phyloP scores from a whole-genome alignment of 495 filamentous ascomycete genomes.

The Letharia columbiana region DNA sequence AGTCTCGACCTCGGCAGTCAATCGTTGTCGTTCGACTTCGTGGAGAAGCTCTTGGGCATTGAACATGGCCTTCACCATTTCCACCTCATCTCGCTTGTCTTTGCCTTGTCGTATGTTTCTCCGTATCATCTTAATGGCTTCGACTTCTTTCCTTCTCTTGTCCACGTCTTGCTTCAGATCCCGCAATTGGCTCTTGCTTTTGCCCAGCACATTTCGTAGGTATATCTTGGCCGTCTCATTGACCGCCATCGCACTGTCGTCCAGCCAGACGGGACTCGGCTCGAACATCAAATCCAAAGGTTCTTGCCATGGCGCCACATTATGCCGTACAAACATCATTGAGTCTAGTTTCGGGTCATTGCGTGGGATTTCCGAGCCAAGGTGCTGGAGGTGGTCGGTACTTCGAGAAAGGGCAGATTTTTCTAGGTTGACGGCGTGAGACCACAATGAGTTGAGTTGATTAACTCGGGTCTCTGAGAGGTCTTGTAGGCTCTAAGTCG shows the following conservation, averaged over 20 bases:
- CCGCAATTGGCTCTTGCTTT: constrained; percentile 73
- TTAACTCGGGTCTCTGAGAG: constrained; percentile 78
- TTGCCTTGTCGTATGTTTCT: constrained; percentile 68
- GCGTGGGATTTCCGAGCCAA: constrained; percentile 72
- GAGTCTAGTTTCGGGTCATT: constrained; percentile 86
- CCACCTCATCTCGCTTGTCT: constrained; percentile 76
- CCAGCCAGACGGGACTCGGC: constrained; percentile 94
- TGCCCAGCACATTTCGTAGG: constrained; percentile 80
- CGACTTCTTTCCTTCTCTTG: constrained; percentile 73
- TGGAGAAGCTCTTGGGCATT: constrained; percentile 73
- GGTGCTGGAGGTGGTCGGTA: constrained; percentile 56
- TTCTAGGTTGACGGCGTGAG: constrained; percentile 69
- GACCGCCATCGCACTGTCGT: constrained; percentile 71
- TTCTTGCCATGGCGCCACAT: constrained; percentile 70
- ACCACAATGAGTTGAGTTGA: constrained; percentile 82
- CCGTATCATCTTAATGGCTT: constrained; percentile 59
- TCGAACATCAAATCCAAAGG: constrained; percentile 80
- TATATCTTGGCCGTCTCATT: constrained; percentile 84
- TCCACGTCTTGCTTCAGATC: constrained; percentile 76
- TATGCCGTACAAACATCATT: constrained; percentile 95
- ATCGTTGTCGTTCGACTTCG: constrained; percentile 72
- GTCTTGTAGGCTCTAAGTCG: constrained; percentile 62
- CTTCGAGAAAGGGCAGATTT: constrained; percentile 60
- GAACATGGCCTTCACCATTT: constrained; percentile 69
- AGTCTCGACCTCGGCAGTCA: constrained; percentile 87